A percentile compares a stretch with the other conserved stretches of the same genome.
Conservation (phyloP, 2,329 filamentous ascomycete species). For the Hysterium pulicare region DNA sequence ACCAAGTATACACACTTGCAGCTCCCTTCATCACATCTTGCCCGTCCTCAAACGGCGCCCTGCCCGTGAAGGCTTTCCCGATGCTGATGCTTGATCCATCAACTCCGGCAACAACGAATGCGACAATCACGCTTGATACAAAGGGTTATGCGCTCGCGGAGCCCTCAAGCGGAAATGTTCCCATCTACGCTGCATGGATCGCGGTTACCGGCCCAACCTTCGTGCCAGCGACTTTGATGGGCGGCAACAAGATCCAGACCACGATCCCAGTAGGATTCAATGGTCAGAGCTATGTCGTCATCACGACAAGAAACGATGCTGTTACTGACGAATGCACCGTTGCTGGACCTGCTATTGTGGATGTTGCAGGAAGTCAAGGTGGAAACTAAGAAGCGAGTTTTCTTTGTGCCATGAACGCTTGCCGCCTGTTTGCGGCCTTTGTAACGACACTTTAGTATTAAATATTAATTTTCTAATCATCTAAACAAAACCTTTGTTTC, state of each 20-base stretch:
- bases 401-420: too few relatives aligned
- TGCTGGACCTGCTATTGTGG: constrained; percentile 34
- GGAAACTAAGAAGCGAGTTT: too few relatives aligned
- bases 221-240: constrained; percentile 16
- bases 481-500: too few relatives aligned
- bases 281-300: constrained; percentile 42
- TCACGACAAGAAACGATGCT: constrained; percentile 37
- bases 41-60: constrained; percentile 51
- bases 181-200: constrained; percentile 38
- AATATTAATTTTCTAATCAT: too few relatives aligned
- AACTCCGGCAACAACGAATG: constrained; percentile 9
- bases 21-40: constrained; percentile 59
- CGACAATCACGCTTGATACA: constrained; percentile 15
- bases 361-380: constrained; percentile 17
- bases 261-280: constrained; percentile 28
- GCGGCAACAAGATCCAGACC: constrained; percentile 18
- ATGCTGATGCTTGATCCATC: constrained; percentile 31
- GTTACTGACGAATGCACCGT: constrained; percentile 38
- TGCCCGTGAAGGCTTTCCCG: constrained; percentile 62
- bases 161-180: constrained; percentile 9
- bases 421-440: too few relatives aligned
- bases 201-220: constrained; percentile 38
- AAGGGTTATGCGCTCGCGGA: constrained; percentile 21
- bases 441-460: too few relatives aligned
- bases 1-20: constrained; percentile 63